Evolutionary conservation across 352 stramenopile species (phyloP), one percentile per base, ranked within the genome.

Genomic region (Aphanomyces cochlioides): DNA sequence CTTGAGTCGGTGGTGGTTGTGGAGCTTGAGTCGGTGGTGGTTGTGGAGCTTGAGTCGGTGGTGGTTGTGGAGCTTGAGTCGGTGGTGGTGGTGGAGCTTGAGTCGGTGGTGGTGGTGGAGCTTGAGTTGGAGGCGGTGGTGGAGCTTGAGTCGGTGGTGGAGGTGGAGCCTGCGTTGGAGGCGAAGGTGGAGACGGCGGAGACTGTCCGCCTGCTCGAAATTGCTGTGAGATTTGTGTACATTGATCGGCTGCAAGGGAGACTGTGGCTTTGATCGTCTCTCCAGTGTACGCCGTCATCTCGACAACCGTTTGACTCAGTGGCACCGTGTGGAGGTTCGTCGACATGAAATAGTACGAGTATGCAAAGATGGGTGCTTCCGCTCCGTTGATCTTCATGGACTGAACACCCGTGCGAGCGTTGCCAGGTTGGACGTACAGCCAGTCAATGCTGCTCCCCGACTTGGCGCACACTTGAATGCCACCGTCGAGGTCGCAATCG

Each of bases 401-500:
- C 48, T 79, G 75, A 39, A 90, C 74, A 37, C 78, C 79, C 47
- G 79, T 73, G 19, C 74, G 69, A 3, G 79, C 85, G 73, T 89
- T 90, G 57, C 74, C 74, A 40, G 85, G 78, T 59, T 90, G 83
- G 15, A 90, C 74, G 12, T 80, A 81, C 47, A 87, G 74, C 83
- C 83, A 90, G 68, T 84, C 72, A 15, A 77, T 38, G 70, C 85
- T 88, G 74, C 81, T 88, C 36, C 83, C 83, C 73, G 86, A 78
- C 64, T 90, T 90, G 66, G 82, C 76, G 74, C 82, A 90, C 54
- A 88, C 85, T 45, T 86, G 84, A 39, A 84, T 79, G 28, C 82
- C 73, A 41, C 86, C 83, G 43, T 64, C 57, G 63, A 85, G 78
- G 2, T 80, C 80, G 67, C 83, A 90, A 5, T 81, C 72, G 57